phyloP scores from a whole-genome alignment of 1,284 basidiomycete genomes.

The Trichosporon asahii region DNA sequence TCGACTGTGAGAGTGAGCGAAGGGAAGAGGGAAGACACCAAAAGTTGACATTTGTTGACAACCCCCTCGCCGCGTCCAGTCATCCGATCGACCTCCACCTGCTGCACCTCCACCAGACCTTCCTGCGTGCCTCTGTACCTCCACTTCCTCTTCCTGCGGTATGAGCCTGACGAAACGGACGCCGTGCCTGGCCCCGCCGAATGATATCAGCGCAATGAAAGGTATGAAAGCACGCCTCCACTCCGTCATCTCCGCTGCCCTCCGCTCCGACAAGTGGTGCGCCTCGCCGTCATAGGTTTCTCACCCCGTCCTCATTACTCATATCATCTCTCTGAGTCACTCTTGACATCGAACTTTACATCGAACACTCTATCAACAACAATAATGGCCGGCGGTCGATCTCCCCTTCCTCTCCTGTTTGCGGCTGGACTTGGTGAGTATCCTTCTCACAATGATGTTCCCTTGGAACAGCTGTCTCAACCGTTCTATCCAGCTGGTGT shows the following conservation, averaged over 20 bases:
- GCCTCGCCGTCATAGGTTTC: background rate
- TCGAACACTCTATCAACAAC: constrained; percentile 23
- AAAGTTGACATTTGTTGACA: background rate
- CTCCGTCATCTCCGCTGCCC: background rate
- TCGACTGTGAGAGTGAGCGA: background rate
- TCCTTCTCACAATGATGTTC: no score
- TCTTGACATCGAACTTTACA: background rate
- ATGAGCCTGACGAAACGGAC: background rate
- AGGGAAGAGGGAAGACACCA: background rate
- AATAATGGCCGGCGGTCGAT: constrained; percentile 4
- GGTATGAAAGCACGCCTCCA: background rate
- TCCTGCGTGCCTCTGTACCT: background rate
- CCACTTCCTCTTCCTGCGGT: no score
- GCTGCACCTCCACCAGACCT: background rate
- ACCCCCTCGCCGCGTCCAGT: background rate
- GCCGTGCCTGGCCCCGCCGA: background rate
- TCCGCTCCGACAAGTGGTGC: background rate
- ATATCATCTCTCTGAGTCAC: no score
- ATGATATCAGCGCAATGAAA: background rate
- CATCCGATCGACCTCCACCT: background rate
- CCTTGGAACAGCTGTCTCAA: no score
- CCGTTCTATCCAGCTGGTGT: background rate
- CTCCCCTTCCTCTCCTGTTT: constrained; percentile 28
- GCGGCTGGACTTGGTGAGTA: constrained; percentile 35
- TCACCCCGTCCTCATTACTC: background rate